Evolutionary conservation across 2,329 filamentous ascomycete genomes (phyloP).

Genomic region (Phyllosticta citrichinensis): DNA sequence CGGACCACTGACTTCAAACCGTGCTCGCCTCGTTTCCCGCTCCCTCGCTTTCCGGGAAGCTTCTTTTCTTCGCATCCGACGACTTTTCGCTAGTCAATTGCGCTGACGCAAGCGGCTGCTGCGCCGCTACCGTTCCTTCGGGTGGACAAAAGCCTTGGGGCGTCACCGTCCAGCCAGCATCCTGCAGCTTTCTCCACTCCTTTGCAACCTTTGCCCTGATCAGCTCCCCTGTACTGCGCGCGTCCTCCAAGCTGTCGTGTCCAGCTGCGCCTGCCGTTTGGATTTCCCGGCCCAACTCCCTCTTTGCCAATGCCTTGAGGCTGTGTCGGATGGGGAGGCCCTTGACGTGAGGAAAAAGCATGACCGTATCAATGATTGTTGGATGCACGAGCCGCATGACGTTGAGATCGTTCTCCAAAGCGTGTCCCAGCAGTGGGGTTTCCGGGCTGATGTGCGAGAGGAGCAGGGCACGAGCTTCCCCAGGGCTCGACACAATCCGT

Average conservation of each 20-base stretch:
- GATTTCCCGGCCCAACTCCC: conserved; percentile 64
- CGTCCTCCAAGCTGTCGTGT: conserved; percentile 90
- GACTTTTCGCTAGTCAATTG: neutral
- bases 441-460: conserved; percentile 63
- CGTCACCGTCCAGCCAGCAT: conserved; percentile 51
- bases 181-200: conserved; percentile 58
- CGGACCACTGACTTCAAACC: neutral
- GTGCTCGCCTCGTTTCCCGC: neutral
- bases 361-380: conserved; percentile 71
- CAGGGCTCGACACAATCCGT: conserved; percentile 65
- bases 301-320: conserved; percentile 63
- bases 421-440: conserved; percentile 85
- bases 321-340: conserved; percentile 70
- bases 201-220: conserved; percentile 61
- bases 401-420: conserved; percentile 92
- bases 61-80: neutral
- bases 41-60: neutral
- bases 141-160: conserved; percentile 13
- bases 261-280: conserved; percentile 61
- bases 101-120: neutral
- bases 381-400: conserved; percentile 75
- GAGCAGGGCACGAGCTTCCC: conserved; percentile 64
- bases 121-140: neutral
- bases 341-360: conserved; percentile 69
- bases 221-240: conserved; percentile 77